These are phyloP conservation scores for Coemansia sp. DNA, from an alignment of 192 early-diverging fungal genomes.

Conservation along the genomic window DNA sequence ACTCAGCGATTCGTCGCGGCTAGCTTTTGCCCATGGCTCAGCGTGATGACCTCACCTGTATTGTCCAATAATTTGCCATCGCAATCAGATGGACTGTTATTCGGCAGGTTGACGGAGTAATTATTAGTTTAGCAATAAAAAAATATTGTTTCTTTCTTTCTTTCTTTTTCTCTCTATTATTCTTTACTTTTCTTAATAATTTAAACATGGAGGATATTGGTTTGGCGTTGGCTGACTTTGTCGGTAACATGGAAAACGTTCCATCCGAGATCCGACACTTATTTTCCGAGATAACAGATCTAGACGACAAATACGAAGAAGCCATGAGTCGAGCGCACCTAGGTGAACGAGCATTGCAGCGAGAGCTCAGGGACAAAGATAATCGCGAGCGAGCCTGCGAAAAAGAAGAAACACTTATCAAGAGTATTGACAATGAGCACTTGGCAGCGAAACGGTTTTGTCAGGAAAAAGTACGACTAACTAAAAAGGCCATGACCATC, in stretches of 20 bases:
- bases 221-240: conserved; percentile 49
- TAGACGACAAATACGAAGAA: conserved; percentile 50
- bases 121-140: not conserved
- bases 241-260: conserved; percentile 52
- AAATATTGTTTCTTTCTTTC: not conserved
- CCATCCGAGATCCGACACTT: conserved; percentile 49
- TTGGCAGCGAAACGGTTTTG: conserved; percentile 18
- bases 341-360: conserved; percentile 31
- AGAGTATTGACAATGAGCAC: conserved; percentile 27
- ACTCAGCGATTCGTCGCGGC: too few relatives aligned
- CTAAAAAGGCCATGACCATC: conserved; percentile 44
- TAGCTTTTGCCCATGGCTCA: too few relatives aligned
- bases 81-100: not conserved
- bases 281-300: conserved; percentile 46
- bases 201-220: conserved; percentile 51
- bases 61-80: not conserved
- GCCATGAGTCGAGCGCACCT: conserved; percentile 21
- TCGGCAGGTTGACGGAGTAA: not conserved
- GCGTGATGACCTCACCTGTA: not conserved
- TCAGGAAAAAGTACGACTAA: conserved; percentile 42
- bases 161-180: not conserved
- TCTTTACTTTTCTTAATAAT: conserved; percentile 1
- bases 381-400: conserved; percentile 23
- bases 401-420: conserved; percentile 24
- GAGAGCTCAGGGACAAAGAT: conserved; percentile 21